Base-by-base conservation (phyloP, 129 eudicot species). In the Arctium minus region DNA sequence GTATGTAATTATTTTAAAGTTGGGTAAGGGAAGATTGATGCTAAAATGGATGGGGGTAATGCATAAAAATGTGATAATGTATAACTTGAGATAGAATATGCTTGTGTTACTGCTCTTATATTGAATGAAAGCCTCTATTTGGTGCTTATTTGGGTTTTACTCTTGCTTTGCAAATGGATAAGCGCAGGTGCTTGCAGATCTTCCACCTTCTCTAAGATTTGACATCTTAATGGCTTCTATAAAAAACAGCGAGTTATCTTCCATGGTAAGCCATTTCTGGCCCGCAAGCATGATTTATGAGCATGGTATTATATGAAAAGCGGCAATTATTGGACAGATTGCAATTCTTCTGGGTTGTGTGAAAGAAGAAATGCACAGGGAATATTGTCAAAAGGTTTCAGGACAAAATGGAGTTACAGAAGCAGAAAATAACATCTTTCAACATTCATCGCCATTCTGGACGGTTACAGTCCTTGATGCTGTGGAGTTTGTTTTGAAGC, bases 401-500 rank as follows among this genome's bases (percentile, higher is more conserved):
- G 39, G 46, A 37, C 65, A 76, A 48, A 80, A 80, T 82, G 87
- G 75, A 77, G 79, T 64, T 81, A 8, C 64, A 44, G 79, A 81
- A 35, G 78, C 44, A 79, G 88, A 76, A 72, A 78, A 27, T 70
- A 83, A 74, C 68, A 73, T 42, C 1, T 70, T n/a, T 83, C 84
- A 71, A 50, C 71, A 78, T 77, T 46, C 82, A 64, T 84, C 89
- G 71, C 75, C 87, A 33, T 90, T 92, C 75, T 93, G 98, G 98
- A 87, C 80, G 35, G 86, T 83, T 77, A 78, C 40, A 60, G 90
- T 87, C 74, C 97, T 93, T 80, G 94, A 96, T 82, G 77, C 90
- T 84, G 90, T 96, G 75, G 97, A 90, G 89, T 78, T 85, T 74
- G 97, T 96, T 85, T 84, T 96, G 81, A 93, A 85, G 88, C 98